These are phyloP conservation scores for Gentiana dahurica DNA, from an alignment of 257 asterid genomes.

Conservation along the genomic window DNA sequence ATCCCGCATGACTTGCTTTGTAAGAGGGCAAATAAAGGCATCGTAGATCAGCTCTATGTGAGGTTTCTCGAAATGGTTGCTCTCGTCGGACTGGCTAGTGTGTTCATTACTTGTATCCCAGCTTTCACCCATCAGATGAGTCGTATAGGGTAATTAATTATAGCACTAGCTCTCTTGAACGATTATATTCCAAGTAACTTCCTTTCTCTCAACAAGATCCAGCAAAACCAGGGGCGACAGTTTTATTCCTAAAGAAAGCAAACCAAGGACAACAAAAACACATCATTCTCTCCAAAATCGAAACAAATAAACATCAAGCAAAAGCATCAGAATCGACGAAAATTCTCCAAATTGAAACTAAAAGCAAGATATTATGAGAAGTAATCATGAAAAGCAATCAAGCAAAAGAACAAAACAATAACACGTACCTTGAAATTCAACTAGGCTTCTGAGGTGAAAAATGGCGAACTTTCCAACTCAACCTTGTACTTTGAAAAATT, in stretches of 20 bases:
- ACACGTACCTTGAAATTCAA: too few species aligned
- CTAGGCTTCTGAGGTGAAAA: too few species aligned
- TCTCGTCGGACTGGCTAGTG: constrained; percentile 67
- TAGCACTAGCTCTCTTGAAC: background rate
- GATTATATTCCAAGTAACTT: background rate
- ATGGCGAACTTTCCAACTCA: too few species aligned
- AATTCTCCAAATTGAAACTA: background rate
- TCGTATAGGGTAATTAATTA: too few species aligned
- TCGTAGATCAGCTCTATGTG: constrained; percentile 81
- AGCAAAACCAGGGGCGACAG: background rate
- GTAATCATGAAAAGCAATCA: too few species aligned
- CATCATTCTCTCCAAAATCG: background rate
- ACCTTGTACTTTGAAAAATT: too few species aligned
- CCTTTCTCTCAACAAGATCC: background rate
- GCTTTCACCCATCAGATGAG: constrained; percentile 60
- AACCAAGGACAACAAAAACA: background rate
- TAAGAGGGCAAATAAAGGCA: constrained; percentile 73
- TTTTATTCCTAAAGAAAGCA: background rate
- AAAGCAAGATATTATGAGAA: background rate
- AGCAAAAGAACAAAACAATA: too few species aligned
- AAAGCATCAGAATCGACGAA: background rate
- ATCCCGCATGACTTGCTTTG: constrained; percentile 88
- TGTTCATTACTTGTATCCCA: constrained; percentile 55
- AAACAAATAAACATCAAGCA: background rate
- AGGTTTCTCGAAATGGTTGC: constrained; percentile 63